Conservation (phyloP, 139 green algal genomes). For the Edaphochlamys debaryana region DNA sequence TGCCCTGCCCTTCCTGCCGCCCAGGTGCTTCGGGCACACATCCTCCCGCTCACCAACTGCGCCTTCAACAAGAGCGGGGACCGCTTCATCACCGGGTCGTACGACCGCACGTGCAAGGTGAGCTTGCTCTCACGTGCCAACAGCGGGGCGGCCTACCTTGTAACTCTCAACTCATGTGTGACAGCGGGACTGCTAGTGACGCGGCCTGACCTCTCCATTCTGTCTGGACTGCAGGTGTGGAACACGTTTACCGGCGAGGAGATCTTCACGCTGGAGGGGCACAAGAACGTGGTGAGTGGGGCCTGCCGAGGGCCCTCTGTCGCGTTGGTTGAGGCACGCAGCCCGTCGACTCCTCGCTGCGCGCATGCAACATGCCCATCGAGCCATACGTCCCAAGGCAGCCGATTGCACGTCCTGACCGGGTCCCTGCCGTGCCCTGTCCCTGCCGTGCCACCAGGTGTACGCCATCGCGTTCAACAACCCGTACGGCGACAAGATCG, state of each 20-base stretch:
- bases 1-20: background rate
- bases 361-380: no score
- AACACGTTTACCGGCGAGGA: conserved; percentile 79
- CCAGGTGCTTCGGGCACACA: conserved; percentile 78
- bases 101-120: conserved; percentile 85
- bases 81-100: conserved; percentile 83
- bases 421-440: no score
- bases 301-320: no score
- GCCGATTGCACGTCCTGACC: no score
- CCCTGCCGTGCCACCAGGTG: conserved; percentile 61
- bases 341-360: no score
- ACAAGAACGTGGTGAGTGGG: conserved; percentile 78
- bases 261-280: conserved; percentile 78
- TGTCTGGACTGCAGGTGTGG: conserved; percentile 78
- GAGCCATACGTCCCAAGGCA: no score
- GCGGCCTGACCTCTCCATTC: no score
- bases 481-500: conserved; percentile 80
- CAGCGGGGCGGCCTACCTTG: no score
- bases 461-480: conserved; percentile 89
- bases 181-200: no score
- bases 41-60: conserved; percentile 85
- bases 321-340: no score
- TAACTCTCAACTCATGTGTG: no score
- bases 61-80: conserved; percentile 85
- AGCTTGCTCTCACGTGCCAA: no score